Evolutionary conservation across 2,329 filamentous ascomycete species (phyloP).

Genomic region (Tolypocladium nubicola): DNA sequence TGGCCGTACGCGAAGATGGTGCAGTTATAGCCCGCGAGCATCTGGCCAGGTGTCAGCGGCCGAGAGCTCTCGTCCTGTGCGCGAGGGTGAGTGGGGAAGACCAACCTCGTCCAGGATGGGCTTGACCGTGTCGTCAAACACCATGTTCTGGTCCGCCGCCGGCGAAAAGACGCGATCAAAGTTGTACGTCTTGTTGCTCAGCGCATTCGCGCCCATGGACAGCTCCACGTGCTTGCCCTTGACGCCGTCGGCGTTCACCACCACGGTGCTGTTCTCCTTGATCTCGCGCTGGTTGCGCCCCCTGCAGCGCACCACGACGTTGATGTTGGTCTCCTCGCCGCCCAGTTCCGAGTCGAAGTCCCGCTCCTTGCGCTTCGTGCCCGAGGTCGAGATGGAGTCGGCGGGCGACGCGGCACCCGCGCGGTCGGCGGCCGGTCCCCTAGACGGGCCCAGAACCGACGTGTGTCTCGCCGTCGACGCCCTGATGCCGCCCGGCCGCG

Average conservation of each 20-base stretch:
- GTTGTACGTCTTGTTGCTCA: slow-evolving; percentile 92
- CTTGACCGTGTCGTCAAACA: slow-evolving; percentile 91
- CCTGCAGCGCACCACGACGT: slow-evolving; percentile 89
- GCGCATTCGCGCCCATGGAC: slow-evolving; percentile 82
- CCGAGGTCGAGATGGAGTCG: slow-evolving; percentile 48
- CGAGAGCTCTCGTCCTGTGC: neutral
- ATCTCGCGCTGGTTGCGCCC: slow-evolving; percentile 90
- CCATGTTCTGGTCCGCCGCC: slow-evolving; percentile 83
- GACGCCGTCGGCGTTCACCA: slow-evolving; percentile 78
- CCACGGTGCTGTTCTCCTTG: slow-evolving; percentile 87
- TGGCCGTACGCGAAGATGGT: slow-evolving; percentile 98
- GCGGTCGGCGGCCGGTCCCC: slow-evolving; percentile 10
- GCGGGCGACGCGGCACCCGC: slow-evolving; percentile 55
- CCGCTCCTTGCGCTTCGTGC: slow-evolving; percentile 76
- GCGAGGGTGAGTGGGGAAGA: neutral
- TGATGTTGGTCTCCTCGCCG: slow-evolving; percentile 87
- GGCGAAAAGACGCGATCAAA: slow-evolving; percentile 97
- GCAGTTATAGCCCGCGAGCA: slow-evolving; percentile 91
- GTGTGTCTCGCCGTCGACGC: slow-evolving; percentile 12
- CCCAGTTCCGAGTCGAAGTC: slow-evolving; percentile 59
- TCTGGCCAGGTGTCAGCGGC: slow-evolving; percentile 39
- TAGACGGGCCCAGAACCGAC: slow-evolving; percentile 9
- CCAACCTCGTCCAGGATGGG: slow-evolving; percentile 86
- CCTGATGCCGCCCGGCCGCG: slow-evolving; percentile 12
- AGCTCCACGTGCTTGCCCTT: slow-evolving; percentile 77